Evolutionary conservation across 345 rosid genomes (phyloP).

Genomic region (Limnanthes douglasii): DNA sequence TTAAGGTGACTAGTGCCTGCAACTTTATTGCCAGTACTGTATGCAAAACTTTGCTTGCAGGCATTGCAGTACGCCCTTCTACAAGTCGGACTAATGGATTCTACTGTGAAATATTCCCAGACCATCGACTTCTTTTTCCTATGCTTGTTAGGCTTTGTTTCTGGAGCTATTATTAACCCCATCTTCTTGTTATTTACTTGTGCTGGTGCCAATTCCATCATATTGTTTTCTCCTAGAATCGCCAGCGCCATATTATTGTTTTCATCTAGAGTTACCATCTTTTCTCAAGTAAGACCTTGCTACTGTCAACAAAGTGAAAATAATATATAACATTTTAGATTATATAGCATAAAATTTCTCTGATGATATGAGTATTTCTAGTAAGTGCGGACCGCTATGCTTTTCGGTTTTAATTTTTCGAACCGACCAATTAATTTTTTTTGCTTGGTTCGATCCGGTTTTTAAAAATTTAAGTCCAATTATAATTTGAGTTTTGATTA

Average conservation of each 20-base stretch:
- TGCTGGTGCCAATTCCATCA: slow-evolving; percentile 5
- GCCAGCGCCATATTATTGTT: slow-evolving; percentile 1
- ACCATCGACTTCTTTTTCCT: slow-evolving; percentile 87
- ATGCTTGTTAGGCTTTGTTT: slow-evolving; percentile 34
- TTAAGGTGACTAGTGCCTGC: slow-evolving; percentile 96
- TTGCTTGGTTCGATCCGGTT: no score
- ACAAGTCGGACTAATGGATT: slow-evolving; percentile 47
- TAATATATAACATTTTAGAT: not conserved
- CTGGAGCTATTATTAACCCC: slow-evolving; percentile 19
- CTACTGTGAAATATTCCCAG: slow-evolving; percentile 87
- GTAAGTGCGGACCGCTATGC: no score
- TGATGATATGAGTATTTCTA: no score
- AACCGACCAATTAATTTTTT: no score
- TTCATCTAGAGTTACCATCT: slow-evolving; percentile 17
- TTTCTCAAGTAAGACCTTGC: slow-evolving; percentile 11
- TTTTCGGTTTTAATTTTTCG: no score
- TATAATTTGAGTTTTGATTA: no score
- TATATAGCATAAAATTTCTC: not conserved
- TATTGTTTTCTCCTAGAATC: not conserved
- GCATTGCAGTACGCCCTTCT: slow-evolving; percentile 86
- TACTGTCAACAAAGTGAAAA: slow-evolving; percentile 3
- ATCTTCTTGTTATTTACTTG: slow-evolving; percentile 2
- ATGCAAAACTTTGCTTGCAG: slow-evolving; percentile 97
- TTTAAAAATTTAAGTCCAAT: not conserved
- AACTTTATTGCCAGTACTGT: slow-evolving; percentile 83